Conservation (phyloP, 1,284 basidiomycete species). For the Trametes sp. region DNA sequence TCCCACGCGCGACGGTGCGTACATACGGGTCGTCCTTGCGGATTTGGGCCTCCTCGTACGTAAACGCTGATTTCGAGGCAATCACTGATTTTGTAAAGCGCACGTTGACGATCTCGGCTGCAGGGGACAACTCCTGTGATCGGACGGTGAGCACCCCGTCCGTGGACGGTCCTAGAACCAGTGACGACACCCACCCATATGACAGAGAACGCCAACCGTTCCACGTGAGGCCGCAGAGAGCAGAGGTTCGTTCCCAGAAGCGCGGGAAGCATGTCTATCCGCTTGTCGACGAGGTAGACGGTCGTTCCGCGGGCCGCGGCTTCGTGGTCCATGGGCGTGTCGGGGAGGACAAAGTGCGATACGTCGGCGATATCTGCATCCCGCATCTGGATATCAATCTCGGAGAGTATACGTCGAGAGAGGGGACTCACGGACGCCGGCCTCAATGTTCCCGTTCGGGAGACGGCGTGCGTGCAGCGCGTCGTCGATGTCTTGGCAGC, state of each 20-base stretch:
- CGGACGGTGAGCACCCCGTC: constrained; percentile 17
- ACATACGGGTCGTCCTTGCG: constrained; percentile 92
- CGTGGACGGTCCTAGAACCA: constrained; percentile 4
- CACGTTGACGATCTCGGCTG: constrained; percentile 91
- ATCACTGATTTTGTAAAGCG: constrained; percentile 97
- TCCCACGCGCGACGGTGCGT: background rate
- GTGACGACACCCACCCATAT: constrained; percentile 81
- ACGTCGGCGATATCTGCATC: constrained; percentile 95
- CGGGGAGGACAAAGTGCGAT: constrained; percentile 93
- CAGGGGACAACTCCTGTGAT: constrained; percentile 80
- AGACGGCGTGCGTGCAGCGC: constrained; percentile 93
- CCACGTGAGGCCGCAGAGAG: constrained; percentile 92
- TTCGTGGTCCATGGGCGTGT: constrained; percentile 97
- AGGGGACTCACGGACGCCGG: constrained; percentile 89
- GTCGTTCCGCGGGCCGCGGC: constrained; percentile 96
- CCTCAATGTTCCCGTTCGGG: constrained; percentile 96
- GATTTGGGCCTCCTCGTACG: constrained; percentile 95
- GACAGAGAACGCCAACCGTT: constrained; percentile 94
- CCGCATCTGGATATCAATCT: constrained; percentile 6
- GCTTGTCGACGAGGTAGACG: constrained; percentile 98
- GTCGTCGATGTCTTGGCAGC: constrained; percentile 99
- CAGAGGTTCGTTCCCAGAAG: constrained; percentile 97
- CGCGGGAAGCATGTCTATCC: constrained; percentile 98
- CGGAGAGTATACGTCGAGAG: constrained; percentile 1
- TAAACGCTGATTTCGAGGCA: constrained; percentile 96